phyloP scores from a whole-genome alignment of 2,329 filamentous ascomycete species.

The Cadophora malorum region DNA sequence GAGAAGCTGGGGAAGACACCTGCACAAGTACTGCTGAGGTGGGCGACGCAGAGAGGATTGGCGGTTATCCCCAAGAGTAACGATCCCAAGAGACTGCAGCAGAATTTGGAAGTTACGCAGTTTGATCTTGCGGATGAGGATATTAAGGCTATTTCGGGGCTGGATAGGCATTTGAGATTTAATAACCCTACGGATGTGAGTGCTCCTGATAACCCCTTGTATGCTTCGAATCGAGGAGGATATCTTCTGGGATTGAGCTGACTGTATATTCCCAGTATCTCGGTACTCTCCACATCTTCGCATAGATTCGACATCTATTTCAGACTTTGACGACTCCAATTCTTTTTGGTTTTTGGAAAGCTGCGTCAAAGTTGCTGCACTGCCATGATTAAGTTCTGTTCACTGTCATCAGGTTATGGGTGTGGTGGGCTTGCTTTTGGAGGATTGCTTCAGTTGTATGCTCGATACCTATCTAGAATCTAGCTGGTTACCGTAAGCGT shows the following conservation, averaged over 20 bases:
- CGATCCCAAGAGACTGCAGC: constrained; percentile 58
- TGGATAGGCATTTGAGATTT: constrained; percentile 74
- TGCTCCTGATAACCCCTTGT: too few relatives aligned
- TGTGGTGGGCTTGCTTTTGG: too few relatives aligned
- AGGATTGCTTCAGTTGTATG: not conserved
- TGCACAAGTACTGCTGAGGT: constrained; percentile 83
- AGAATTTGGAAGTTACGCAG: constrained; percentile 70
- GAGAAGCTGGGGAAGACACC: constrained; percentile 74
- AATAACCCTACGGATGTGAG: constrained; percentile 77
- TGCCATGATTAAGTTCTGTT: too few relatives aligned
- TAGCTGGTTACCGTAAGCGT: constrained; percentile 1
- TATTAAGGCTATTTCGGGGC: constrained; percentile 67
- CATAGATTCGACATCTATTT: constrained; percentile 49
- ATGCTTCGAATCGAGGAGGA: too few relatives aligned
- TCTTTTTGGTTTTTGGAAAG: too few relatives aligned
- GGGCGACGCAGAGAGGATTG: constrained; percentile 83
- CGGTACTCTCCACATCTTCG: constrained; percentile 58
- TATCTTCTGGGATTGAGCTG: not conserved
- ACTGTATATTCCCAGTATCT: constrained; percentile 48
- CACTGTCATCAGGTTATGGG: too few relatives aligned
- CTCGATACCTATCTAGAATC: constrained; percentile 4
- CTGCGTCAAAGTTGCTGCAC: too few relatives aligned
- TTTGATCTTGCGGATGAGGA: constrained; percentile 73
- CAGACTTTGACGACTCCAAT: too few relatives aligned
- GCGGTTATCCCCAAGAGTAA: constrained; percentile 85